Base-by-base conservation (phyloP, 805 yeast species). In the Clavispora carvajalis region DNA sequence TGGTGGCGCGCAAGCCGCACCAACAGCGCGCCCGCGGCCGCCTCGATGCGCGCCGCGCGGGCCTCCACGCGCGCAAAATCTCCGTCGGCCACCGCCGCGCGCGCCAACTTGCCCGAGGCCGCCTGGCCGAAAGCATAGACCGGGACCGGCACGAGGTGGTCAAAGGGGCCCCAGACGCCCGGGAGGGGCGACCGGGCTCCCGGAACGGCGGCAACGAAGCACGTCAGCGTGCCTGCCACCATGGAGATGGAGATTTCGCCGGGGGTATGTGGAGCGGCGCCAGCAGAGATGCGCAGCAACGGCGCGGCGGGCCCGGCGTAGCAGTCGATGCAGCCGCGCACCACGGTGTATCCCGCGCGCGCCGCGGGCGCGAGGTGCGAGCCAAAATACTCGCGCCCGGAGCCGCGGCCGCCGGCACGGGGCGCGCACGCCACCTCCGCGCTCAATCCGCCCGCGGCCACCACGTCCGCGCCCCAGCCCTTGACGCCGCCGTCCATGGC, bases 191-290 rank as follows among this genome's bases (percentile, higher is more conserved):
- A 15, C 3, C 12, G 26, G 1, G 29, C 34, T 0, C 43, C 22
- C 0, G 43, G 46, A 7, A 33, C 40, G 5, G 43, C 38, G 5
- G 46, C 52, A 11, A 77, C 46, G 44, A 65, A 77, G 46, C 85
- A 79, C 0, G 83, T 77, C 6, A 82, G 76, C 0, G 84, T 79
- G 0, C 84, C 84, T 1, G 82, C 85, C 5, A 77, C 73, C 72
- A 77, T 66, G 1, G 75, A 62, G 18, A 78, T 47, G 33, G 21
- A 15, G 31, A 8, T 4, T 7, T 7, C 21, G 25, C 16, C 22
- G 12, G 10, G 5, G 33, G 33, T 10, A 12, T 16, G 3, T 15
- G 26, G 3, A 16, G 19, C n/a, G 23, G n/a, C n/a, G n/a, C n/a
- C n/a, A n/a, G n/a, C n/a, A n/a, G n/a, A n/a, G 16, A 8, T n/a